phyloP scores from a whole-genome alignment of 257 asterid genomes.

The Solanum megistacrolobum region DNA sequence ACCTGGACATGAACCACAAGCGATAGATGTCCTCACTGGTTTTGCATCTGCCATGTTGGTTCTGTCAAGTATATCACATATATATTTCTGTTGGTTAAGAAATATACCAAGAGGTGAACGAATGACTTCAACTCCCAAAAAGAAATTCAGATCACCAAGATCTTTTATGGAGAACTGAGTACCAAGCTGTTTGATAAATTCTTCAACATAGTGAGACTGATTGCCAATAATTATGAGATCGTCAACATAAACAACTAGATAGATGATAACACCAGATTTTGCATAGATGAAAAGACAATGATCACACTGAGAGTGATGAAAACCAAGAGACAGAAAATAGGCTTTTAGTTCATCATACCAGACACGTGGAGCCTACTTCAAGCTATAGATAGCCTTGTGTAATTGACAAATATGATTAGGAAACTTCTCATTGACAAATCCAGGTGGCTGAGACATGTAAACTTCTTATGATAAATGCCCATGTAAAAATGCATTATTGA shows the following conservation, averaged over 20 bases:
- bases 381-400: neutral
- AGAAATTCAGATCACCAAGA: neutral
- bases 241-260: neutral
- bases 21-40: neutral
- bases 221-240: neutral
- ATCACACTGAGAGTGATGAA: neutral
- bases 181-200: neutral
- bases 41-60: neutral
- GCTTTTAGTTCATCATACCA: neutral
- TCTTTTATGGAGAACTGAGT: neutral
- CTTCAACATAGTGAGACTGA: neutral
- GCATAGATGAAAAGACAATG: neutral
- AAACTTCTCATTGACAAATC: neutral
- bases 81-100: neutral
- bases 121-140: neutral
- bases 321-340: neutral
- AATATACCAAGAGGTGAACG: neutral
- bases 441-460: neutral
- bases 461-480: neutral
- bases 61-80: neutral
- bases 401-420: neutral
- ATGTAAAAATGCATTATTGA: neutral
- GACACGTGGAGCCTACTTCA: too few relatives aligned
- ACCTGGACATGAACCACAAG: neutral
- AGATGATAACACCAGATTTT: too few relatives aligned